Evolutionary conservation across 2,329 filamentous ascomycete species (phyloP).

Genomic region (Trichoderma atroviride): DNA sequence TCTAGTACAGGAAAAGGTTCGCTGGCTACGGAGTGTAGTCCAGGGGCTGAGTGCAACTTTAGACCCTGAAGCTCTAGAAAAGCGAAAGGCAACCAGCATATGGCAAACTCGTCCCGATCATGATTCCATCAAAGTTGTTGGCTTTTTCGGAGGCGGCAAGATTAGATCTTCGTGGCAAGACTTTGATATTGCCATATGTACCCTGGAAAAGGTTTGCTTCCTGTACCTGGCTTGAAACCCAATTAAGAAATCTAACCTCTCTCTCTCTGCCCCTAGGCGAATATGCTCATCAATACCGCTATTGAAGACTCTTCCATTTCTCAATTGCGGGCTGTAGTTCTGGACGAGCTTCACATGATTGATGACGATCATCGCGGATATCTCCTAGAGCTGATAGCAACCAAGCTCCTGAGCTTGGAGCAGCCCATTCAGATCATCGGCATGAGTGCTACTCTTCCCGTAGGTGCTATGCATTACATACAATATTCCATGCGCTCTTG

Average conservation of each 20-base stretch:
- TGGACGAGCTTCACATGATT: conserved; percentile 83
- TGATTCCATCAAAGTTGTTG: conserved; percentile 65
- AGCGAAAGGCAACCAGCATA: conserved; percentile 43
- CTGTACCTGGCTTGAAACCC: not conserved
- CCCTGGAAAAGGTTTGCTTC: conserved; percentile 66
- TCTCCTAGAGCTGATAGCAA: conserved; percentile 72
- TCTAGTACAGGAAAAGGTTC: conserved; percentile 77
- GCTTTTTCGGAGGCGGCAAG: conserved; percentile 75
- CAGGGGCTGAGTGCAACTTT: conserved; percentile 54
- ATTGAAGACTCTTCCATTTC: conserved; percentile 70
- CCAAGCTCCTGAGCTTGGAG: conserved; percentile 70
- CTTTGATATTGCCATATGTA: conserved; percentile 78
- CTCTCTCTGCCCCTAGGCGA: conserved; percentile 56
- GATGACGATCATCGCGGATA: conserved; percentile 77
- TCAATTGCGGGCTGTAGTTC: conserved; percentile 67
- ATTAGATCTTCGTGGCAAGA: conserved; percentile 69
- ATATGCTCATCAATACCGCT: conserved; percentile 71
- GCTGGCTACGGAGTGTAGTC: conserved; percentile 70
- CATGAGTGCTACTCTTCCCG: conserved; percentile 78
- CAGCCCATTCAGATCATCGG: conserved; percentile 71
- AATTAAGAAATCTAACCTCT: not conserved
- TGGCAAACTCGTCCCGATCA: conserved; percentile 61
- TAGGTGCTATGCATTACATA: conserved; percentile 41
- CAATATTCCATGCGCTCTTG: not conserved
- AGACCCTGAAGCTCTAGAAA: conserved; percentile 37